Percentiles rank a stretch among this genome's conserved stretches.
Conservation (phyloP, 2,329 filamentous ascomycete genomes). For the Blastomyces gilchristii region DNA sequence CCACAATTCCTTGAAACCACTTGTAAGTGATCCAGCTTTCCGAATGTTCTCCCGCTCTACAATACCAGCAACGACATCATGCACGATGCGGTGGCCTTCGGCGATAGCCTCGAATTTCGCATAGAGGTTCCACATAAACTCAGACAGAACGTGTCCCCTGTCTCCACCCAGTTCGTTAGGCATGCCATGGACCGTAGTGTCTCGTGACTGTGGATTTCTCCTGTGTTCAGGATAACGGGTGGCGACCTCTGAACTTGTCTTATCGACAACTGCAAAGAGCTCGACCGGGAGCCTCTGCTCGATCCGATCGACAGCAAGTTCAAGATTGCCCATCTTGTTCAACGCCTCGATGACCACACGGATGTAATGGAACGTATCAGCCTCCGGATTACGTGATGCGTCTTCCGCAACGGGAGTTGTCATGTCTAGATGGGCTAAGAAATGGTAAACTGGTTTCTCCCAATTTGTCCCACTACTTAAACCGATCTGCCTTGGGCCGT, state of each 20-base stretch:
- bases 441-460: slow-evolving; percentile 47
- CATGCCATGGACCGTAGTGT: slow-evolving; percentile 45
- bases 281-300: slow-evolving; percentile 91
- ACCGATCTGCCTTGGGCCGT: slow-evolving; percentile 17
- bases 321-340: slow-evolving; percentile 77
- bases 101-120: slow-evolving; percentile 96
- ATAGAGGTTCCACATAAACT: slow-evolving; percentile 83
- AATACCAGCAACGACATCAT: slow-evolving; percentile 82
- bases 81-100: slow-evolving; percentile 85
- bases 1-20: slow-evolving; percentile 94
- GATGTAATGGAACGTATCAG: slow-evolving; percentile 91
- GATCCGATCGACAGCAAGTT: slow-evolving; percentile 76
- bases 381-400: slow-evolving; percentile 83
- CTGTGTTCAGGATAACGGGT: slow-evolving; percentile 81
- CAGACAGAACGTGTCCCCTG: slow-evolving; percentile 75
- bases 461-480: slow-evolving; percentile 32
- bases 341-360: slow-evolving; percentile 76
- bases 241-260: slow-evolving; percentile 89
- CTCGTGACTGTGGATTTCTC: slow-evolving; percentile 38
- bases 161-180: slow-evolving; percentile 63
- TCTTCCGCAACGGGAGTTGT: slow-evolving; percentile 62
- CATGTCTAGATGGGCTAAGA: slow-evolving; percentile 48
- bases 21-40: slow-evolving; percentile 58
- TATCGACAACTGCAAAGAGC: slow-evolving; percentile 84
- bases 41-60: slow-evolving; percentile 64